These are phyloP conservation scores for Termitomyces sp. DNA, from an alignment of 768 basidiomycete species.

Conservation along the genomic window DNA sequence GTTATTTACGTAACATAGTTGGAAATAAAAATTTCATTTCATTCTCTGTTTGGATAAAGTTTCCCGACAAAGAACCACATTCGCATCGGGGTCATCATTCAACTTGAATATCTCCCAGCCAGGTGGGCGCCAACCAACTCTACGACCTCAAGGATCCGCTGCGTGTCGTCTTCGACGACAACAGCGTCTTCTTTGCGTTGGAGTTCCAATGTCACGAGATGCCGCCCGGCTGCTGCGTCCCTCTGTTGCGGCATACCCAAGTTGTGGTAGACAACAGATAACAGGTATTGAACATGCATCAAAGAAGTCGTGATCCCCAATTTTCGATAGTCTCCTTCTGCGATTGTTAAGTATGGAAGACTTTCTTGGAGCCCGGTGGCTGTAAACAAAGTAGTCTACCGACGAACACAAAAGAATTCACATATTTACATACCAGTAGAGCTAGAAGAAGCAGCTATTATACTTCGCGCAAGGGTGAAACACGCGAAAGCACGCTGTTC, in stretches of 20 bases:
- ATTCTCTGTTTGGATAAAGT: neutral
- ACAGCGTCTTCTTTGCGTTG: slow-evolving; percentile 36
- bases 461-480: slow-evolving; percentile 70
- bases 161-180: slow-evolving; percentile 47
- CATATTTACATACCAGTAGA: slow-evolving; percentile 33
- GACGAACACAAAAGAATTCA: neutral
- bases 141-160: slow-evolving; percentile 53
- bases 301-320: slow-evolving; percentile 56
- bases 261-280: slow-evolving; percentile 70
- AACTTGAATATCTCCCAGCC: slow-evolving; percentile 26
- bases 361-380: slow-evolving; percentile 48
- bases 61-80: neutral
- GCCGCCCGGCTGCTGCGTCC: slow-evolving; percentile 46
- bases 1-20: too few species aligned
- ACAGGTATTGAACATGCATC: slow-evolving; percentile 67
- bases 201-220: slow-evolving; percentile 38
- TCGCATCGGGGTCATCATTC: neutral
- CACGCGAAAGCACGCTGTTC: slow-evolving; percentile 76
- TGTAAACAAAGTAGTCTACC: slow-evolving; percentile 12
- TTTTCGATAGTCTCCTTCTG: slow-evolving; percentile 60
- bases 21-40: too few species aligned
- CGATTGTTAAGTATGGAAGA: slow-evolving; percentile 51
- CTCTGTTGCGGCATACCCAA: slow-evolving; percentile 50
- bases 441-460: slow-evolving; percentile 49
- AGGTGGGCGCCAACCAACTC: slow-evolving; percentile 54